These are phyloP conservation scores for Lophium mytilinum DNA, from an alignment of 495 filamentous ascomycete genomes.

Conservation along the genomic window DNA sequence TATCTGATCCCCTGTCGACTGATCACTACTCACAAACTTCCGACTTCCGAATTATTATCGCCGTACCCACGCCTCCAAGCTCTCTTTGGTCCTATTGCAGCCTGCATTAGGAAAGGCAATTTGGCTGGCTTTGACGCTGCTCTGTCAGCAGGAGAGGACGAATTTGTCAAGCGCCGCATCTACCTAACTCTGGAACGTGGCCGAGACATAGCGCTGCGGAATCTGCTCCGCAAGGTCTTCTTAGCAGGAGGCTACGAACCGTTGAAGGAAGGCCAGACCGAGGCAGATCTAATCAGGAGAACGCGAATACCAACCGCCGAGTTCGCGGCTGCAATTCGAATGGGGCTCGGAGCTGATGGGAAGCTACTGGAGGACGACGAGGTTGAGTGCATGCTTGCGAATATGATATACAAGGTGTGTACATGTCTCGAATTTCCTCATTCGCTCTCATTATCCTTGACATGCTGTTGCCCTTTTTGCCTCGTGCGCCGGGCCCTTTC, in stretches of 20 bases:
- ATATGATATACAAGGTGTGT: constrained; percentile 92
- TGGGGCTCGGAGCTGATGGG: constrained; percentile 37
- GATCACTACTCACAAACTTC: constrained; percentile 76
- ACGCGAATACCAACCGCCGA: constrained; percentile 74
- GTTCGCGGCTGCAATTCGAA: constrained; percentile 59
- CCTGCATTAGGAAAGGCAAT: constrained; percentile 72
- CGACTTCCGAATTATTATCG: constrained; percentile 58
- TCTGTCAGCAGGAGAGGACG: constrained; percentile 67
- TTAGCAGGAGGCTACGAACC: constrained; percentile 71
- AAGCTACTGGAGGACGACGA: constrained; percentile 76
- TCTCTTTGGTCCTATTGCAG: constrained; percentile 68
- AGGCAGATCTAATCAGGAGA: constrained; percentile 45
- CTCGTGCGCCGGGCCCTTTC: constrained; percentile 19
- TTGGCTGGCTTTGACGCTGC: constrained; percentile 79
- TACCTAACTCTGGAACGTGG: constrained; percentile 90
- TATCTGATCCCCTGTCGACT: constrained; percentile 91
- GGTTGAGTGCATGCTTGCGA: constrained; percentile 89
- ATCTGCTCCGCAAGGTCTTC: constrained; percentile 85
- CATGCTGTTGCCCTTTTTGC: constrained; percentile 12
- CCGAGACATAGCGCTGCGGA: constrained; percentile 81
- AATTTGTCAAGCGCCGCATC: constrained; percentile 90
- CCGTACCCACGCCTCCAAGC: constrained; percentile 68
- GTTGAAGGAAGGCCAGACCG: constrained; percentile 53
- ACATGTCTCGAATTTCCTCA: neutral
- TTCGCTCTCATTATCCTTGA: neutral